A percentile compares a stretch with the other conserved stretches of the same genome.
These are phyloP conservation scores for Ceratonia siliqua DNA, from an alignment of 306 rosid species.

Conservation along the genomic window DNA sequence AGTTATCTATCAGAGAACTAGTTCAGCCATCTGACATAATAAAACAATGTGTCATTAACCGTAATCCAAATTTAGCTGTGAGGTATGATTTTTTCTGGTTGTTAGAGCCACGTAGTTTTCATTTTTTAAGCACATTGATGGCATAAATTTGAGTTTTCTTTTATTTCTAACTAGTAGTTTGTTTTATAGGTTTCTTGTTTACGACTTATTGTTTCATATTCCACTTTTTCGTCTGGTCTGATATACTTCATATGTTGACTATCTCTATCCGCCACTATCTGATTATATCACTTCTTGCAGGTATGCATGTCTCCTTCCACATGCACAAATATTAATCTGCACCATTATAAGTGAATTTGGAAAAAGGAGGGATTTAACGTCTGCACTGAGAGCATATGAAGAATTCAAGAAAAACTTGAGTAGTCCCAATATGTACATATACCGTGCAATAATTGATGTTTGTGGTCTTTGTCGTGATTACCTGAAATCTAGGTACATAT, in stretches of 20 bases:
- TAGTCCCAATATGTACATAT: conserved; percentile 72
- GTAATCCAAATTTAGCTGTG: conserved; percentile 70
- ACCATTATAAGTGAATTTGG: conserved; percentile 76
- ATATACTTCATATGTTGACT: background rate
- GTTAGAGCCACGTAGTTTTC: conserved; percentile 14
- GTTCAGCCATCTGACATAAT: conserved; percentile 69
- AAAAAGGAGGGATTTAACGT: conserved; percentile 63
- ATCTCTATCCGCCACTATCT: conserved; percentile 4
- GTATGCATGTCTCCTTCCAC: conserved; percentile 83
- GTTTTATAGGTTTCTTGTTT: background rate
- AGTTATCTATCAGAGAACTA: conserved; percentile 60
- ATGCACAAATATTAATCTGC: conserved; percentile 64
- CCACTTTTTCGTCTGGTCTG: background rate
- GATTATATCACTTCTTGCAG: conserved; percentile 53
- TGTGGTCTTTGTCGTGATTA: conserved; percentile 81
- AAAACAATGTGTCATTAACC: conserved; percentile 57
- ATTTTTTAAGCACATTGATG: conserved; percentile 22
- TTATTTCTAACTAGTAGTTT: background rate
- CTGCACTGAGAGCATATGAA: conserved; percentile 77
- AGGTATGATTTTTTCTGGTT: conserved; percentile 62
- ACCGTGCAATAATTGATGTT: conserved; percentile 76
- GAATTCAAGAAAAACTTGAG: conserved; percentile 53
- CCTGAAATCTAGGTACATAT: conserved; percentile 85
- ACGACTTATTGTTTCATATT: conserved; percentile 3
- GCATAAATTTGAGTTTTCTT: conserved; percentile 2